A percentile compares a stretch with the other conserved stretches of the same genome.
phyloP scores from a whole-genome alignment of 108 stramenopile species.

The Cyclostephanos invisitatus region DNA sequence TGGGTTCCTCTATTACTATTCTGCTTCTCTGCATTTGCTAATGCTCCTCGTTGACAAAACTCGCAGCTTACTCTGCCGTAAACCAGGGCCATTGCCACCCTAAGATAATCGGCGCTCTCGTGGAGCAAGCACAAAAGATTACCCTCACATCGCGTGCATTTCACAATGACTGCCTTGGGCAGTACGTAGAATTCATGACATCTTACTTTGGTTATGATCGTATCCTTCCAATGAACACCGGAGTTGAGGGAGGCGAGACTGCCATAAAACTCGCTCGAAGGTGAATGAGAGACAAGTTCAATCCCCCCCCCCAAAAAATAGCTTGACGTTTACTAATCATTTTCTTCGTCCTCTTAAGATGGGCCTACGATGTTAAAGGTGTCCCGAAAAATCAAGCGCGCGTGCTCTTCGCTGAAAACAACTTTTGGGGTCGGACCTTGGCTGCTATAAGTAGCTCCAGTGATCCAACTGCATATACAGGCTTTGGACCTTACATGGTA shows the following conservation, averaged over 20 bases:
- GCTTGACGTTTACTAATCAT: not conserved
- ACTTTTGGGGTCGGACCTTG: slow-evolving; percentile 99
- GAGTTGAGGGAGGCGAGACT: slow-evolving; percentile 99
- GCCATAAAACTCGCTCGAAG: slow-evolving; percentile 93
- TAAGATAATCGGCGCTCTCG: slow-evolving; percentile 90
- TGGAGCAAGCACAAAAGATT: slow-evolving; percentile 88
- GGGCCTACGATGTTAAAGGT: slow-evolving; percentile 97
- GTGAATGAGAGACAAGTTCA: slow-evolving; percentile 14
- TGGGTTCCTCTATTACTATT: slow-evolving; percentile 1
- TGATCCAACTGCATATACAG: slow-evolving; percentile 90
- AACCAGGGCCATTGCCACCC: slow-evolving; percentile 99
- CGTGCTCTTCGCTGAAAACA: slow-evolving; percentile 94
- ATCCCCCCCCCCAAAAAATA: not conserved
- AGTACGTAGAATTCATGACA: slow-evolving; percentile 90
- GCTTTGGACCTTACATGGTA: slow-evolving; percentile 96
- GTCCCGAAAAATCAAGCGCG: slow-evolving; percentile 87
- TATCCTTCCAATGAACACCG: slow-evolving; percentile 98
- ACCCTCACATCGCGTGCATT: slow-evolving; percentile 98
- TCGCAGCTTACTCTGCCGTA: slow-evolving; percentile 94
- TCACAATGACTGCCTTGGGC: slow-evolving; percentile 95
- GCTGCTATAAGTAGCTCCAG: slow-evolving; percentile 95
- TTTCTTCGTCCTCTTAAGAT: slow-evolving; percentile 24
- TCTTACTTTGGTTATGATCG: slow-evolving; percentile 95
- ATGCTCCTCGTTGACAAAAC: not conserved
- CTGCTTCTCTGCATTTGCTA: not conserved